phyloP scores from a whole-genome alignment of 352 stramenopile species.

The Pythium vanterpoolii region DNA sequence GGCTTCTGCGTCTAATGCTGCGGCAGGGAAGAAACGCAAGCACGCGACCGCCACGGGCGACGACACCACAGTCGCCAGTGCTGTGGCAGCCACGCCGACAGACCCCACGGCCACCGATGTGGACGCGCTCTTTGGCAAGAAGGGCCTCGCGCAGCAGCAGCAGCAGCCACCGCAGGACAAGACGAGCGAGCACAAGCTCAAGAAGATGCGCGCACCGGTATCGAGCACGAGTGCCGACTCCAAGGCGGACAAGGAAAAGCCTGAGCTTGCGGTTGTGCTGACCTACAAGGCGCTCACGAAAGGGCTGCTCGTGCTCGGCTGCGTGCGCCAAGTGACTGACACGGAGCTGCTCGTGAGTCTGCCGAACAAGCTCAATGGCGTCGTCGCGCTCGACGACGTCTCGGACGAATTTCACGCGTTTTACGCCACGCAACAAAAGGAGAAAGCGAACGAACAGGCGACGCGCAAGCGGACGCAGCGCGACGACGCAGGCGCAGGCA shows the following conservation, averaged over 20 bases:
- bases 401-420: slow-evolving; percentile 73
- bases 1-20: slow-evolving; percentile 1
- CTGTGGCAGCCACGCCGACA: no score
- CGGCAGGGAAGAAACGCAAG: slow-evolving; percentile 58
- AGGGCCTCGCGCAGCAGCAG: slow-evolving; percentile 38
- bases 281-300: slow-evolving; percentile 75
- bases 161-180: slow-evolving; percentile 24
- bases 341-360: slow-evolving; percentile 84
- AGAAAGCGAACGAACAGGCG: slow-evolving; percentile 24
- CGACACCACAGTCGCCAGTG: slow-evolving; percentile 14
- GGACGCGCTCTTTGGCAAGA: slow-evolving; percentile 81
- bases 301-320: slow-evolving; percentile 78
- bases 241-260: slow-evolving; percentile 32
- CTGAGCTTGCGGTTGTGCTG: slow-evolving; percentile 32
- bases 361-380: slow-evolving; percentile 93
- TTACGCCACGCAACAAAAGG: slow-evolving; percentile 19
- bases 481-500: slow-evolving; percentile 27
- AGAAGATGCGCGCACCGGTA: slow-evolving; percentile 21
- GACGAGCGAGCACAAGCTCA: slow-evolving; percentile 14
- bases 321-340: slow-evolving; percentile 88
- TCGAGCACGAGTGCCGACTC: neutral
- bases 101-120: slow-evolving; percentile 24
- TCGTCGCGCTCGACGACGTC: slow-evolving; percentile 75
- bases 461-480: neutral
- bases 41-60: slow-evolving; percentile 15